These are phyloP conservation scores for Vigna unguiculata DNA, from an alignment of 306 rosid species.

Conservation along the genomic window DNA sequence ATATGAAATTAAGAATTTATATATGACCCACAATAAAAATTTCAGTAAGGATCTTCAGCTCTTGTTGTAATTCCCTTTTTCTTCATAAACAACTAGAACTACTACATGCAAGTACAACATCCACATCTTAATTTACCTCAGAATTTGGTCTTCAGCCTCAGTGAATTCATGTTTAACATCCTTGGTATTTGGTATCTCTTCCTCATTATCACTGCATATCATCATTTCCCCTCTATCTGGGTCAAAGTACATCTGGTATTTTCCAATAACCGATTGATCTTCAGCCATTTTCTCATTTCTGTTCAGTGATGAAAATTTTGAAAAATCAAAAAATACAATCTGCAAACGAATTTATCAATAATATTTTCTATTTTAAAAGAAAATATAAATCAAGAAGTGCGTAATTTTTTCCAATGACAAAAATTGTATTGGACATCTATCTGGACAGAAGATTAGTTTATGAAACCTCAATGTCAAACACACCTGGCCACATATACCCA, in stretches of 20 bases:
- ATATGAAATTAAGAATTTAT: slow-evolving; percentile 14
- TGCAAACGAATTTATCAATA: slow-evolving; percentile 31
- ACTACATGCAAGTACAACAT: slow-evolving; percentile 33
- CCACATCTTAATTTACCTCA: slow-evolving; percentile 59
- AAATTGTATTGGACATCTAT: background rate
- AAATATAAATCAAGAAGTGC: slow-evolving; percentile 12
- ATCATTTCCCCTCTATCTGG: slow-evolving; percentile 66
- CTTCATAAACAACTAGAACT: slow-evolving; percentile 7
- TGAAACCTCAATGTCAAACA: slow-evolving; percentile 22
- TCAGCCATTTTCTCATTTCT: slow-evolving; percentile 89
- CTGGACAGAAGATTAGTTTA: background rate
- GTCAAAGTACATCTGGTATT: slow-evolving; percentile 72
- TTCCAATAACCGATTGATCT: slow-evolving; percentile 78
- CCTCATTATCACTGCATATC: slow-evolving; percentile 76
- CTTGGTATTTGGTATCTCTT: slow-evolving; percentile 56
- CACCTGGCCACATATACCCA: slow-evolving; percentile 86
- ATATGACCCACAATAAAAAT: background rate
- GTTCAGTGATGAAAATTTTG: slow-evolving; percentile 52
- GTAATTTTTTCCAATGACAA: background rate
- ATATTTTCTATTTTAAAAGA: background rate
- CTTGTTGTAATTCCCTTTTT: slow-evolving; percentile 3
- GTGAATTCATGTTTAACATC: slow-evolving; percentile 70
- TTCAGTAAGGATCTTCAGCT: slow-evolving; percentile 6
- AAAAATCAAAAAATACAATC: slow-evolving; percentile 45
- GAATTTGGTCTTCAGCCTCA: slow-evolving; percentile 69